phyloP scores from a whole-genome alignment of 306 rosid species.

The Alnus glutinosa region DNA sequence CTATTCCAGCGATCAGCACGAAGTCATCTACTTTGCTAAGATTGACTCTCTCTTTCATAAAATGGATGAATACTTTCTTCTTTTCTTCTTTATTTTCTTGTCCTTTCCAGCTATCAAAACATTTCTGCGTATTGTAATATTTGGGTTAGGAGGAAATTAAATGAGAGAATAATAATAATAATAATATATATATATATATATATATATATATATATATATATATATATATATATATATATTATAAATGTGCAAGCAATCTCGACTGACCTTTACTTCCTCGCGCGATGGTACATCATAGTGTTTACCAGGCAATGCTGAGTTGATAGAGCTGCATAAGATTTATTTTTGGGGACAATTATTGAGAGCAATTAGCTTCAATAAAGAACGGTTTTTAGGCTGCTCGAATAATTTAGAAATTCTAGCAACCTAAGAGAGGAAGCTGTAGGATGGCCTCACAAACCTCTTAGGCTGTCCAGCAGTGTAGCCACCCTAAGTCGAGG shows the following conservation, averaged over 20 bases:
- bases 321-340: conserved; percentile 41
- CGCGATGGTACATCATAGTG: conserved; percentile 51
- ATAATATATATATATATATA: no score
- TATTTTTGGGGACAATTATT: not conserved
- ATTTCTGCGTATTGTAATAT: conserved; percentile 29
- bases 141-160: not conserved
- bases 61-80: not conserved
- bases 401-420: no score
- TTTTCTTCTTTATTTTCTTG: not conserved
- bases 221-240: no score
- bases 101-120: conserved; percentile 5
- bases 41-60: conserved; percentile 21
- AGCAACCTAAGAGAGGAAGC: no score
- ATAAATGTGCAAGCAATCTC: conserved; percentile 4
- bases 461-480: no score
- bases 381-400: no score
- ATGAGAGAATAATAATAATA: not conserved
- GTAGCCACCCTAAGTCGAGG: no score
- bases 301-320: conserved; percentile 60
- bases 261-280: conserved; percentile 42
- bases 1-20: conserved; percentile 56
- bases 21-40: conserved; percentile 39
- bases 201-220: no score
- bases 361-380: not conserved
- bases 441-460: no score